Evolutionary conservation across 352 stramenopile genomes (phyloP), one percentile per base, ranked within the genome.

Genomic region (Globisporangium spinosum): DNA sequence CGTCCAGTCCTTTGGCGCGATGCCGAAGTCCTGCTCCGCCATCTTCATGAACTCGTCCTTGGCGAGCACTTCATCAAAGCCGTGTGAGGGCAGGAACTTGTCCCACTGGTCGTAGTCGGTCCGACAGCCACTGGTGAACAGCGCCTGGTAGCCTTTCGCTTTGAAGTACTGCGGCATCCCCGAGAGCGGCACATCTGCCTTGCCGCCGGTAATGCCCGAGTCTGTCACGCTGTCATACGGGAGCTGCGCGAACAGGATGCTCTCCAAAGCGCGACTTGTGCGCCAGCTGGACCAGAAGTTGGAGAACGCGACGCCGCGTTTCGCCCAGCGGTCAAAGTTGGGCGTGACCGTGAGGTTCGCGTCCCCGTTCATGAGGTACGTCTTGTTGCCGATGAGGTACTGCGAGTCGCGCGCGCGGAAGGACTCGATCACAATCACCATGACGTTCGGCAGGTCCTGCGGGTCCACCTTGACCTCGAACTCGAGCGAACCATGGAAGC

Each of bases 261-360:
- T 86, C 63, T 88, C 79, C 0, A 89, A 34, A 0, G 81, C 85
- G 2, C 81, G 77, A 71, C 79, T 89, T 17, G 81, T 88, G 15
- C 69, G 57, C 72, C 74, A 88, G 58, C 77, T 88, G 9, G 81
- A 89, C 79, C 81, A 89, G 53, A 88, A 70, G 38, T 88, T 89
- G 10, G 55, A 69, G 58, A 89, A 80, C 2, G 77, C 76, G 6
- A 89, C 64, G 27, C 77, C 77, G 2, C 76, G 74, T n/a, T 76
- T 76, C 1, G 81, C 77, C 72, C 77, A 89, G 35, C 61, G 64
- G 35, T 89, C 77, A 22, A 87, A 88, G 20, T 82, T 72, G 0
- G 77, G 79, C 2, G 79, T 87, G 1, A 87, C 57, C 0, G 76
- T 80, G 63, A 89, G 20, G 65, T 88, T 80, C 8, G 73, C 61